These are phyloP conservation scores for Passalora sequoiae DNA, from an alignment of 2,329 filamentous ascomycete species.

Conservation along the genomic window DNA sequence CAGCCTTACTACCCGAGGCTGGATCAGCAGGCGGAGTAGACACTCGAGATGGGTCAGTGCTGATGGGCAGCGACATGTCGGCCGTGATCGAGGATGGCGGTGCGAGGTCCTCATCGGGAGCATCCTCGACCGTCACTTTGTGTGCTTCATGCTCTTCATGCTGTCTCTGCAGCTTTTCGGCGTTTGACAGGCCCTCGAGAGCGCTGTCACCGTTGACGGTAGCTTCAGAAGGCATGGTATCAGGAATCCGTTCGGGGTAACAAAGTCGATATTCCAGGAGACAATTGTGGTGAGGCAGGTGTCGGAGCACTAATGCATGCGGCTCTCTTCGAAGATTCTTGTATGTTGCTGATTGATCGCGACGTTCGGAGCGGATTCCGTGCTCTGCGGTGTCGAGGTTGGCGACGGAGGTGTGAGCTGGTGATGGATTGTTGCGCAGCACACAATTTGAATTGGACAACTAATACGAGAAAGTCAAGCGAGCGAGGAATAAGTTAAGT, in stretches of 20 bases:
- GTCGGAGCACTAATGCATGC: slow-evolving; percentile 14
- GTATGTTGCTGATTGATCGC: background rate
- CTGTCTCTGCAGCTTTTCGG: slow-evolving; percentile 50
- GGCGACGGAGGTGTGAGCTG: no score
- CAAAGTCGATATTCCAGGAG: slow-evolving; percentile 15
- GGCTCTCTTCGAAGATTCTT: slow-evolving; percentile 14
- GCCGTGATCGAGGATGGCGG: slow-evolving; percentile 46
- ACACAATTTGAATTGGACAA: no score
- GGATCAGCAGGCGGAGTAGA: slow-evolving; percentile 42
- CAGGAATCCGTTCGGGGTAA: slow-evolving; percentile 17
- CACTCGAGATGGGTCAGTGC: slow-evolving; percentile 32
- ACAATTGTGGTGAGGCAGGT: slow-evolving; percentile 3
- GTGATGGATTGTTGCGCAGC: no score
- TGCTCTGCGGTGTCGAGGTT: no score
- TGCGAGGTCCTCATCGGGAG: slow-evolving; percentile 70
- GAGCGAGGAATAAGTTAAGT: no score
- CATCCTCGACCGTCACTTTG: slow-evolving; percentile 70
- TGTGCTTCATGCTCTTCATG: slow-evolving; percentile 50
- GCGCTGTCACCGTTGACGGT: slow-evolving; percentile 20
- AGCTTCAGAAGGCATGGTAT: slow-evolving; percentile 25
- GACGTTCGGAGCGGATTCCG: no score
- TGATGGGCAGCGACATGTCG: slow-evolving; percentile 43
- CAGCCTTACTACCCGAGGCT: slow-evolving; percentile 57
- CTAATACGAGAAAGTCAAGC: no score
- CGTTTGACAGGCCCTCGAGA: slow-evolving; percentile 41